Evolutionary conservation across 352 stramenopile species (phyloP), one percentile per base, ranked within the genome.

Genomic region (Blastocystis sp.): DNA sequence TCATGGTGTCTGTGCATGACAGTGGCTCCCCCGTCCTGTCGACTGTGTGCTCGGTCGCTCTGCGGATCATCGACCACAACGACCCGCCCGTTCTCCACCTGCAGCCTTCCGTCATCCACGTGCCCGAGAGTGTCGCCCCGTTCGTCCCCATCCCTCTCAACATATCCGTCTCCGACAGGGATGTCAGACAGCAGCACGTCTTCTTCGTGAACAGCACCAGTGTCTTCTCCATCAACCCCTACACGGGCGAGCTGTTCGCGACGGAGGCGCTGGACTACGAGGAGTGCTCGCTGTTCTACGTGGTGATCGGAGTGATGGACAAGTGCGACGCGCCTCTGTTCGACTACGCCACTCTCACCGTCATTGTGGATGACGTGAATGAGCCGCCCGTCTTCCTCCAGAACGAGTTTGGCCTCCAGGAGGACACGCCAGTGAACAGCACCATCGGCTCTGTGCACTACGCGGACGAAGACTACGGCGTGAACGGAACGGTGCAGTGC

Each of bases 341-440:
- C 9, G 52, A 53, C 52, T 77, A 19, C 38, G 34, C 38, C 10
- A 53, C 2, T 19, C 14, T 77, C 11, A 77, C 66, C n/a, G 45
- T 77, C 17, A 19, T 77, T 1, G 66, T 77, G 1, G 66, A 77
- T 77, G 66, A 77, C 23, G 66, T 77, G 21, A 77, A 77, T 34
- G 66, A 77, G 23, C 66, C 66, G 53, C 66, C 66, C 23, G 4
- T 61, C 11, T 41, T 23, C 7, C 60, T 61, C 17, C 17, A 28
- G 14, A 48, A 19, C 34, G 21, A 19, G 23, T 56, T 77, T 17
- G 17, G 19, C 38, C 38, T 77, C 23, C 60, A 9, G 9, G 66
- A 77, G 60, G 14, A 17, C 17, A 41, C 66, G n/a, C 14, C n/a
- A 17, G 40, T 77, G 14, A 21, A 34, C n/a, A 77, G 66, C 45